Base-by-base conservation (phyloP, 164 flowering plant genomes). In the Malania oleifera region DNA sequence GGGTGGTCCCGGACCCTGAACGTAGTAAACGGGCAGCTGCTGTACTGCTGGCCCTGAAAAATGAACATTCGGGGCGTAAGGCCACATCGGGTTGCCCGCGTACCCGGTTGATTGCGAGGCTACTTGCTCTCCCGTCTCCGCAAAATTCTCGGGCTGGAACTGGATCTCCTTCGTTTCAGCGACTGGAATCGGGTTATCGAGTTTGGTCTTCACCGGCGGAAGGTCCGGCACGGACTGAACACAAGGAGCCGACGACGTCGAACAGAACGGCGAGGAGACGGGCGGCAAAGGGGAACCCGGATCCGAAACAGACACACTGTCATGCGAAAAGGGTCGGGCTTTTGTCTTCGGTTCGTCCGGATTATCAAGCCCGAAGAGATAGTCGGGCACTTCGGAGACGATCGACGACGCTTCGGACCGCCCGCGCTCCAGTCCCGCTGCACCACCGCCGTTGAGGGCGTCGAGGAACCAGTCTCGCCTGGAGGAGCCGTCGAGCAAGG, bases 321-420 rank as follows among this genome's bases (percentile, higher is more conserved):
- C 89, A 0, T 68, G 41, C 37, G 67, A 37, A 46, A 41, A 28
- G 7, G 23, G 46, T 10, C 82, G 69, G 44, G 39, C 55, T 56
- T 64, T 80, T 12, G 20, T 11, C 53, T 75, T 82, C 11, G 60
- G 63, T 6, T 80, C 86, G 0, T 84, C 93, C 0, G 84, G 67
- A 38, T 54, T 75, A 17, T 90, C 97, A 39, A 91, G 54, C 60
- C 97, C 97, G 66, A 89, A 92, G 3, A 89, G 73, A 59, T 87
- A 92, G 64, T 92, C 98, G 0, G 98, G 98, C 3, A 87, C 82
- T 55, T 92, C 98, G 0, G 98, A 92, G 6, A 89, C 67, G 14
- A 84, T 75, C 1, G 96, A 89, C 0, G 98, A 92, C 1, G 51
- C 91, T 51, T 92, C 98, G 1, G 96, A 89, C 4, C 85, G 75